A percentile compares a stretch with the other conserved stretches of the same genome.
Evolutionary conservation across 805 yeast species (phyloP).

Genomic region (Starmerella powellii): DNA sequence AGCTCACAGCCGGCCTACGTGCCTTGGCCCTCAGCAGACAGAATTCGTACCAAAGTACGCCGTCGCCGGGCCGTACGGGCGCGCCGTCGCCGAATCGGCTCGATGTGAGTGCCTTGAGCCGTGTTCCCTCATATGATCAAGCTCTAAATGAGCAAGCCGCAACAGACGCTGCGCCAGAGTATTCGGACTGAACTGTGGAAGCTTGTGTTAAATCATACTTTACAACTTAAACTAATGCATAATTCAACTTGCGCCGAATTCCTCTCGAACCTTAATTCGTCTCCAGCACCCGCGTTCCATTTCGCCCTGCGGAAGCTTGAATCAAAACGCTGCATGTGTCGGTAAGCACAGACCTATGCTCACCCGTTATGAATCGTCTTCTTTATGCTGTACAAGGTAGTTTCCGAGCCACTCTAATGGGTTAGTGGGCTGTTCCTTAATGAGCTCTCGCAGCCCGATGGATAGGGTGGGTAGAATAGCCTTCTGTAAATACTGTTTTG

Average conservation of each 20-base stretch:
- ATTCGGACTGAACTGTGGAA: slow-evolving; percentile 32
- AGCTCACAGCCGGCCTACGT: slow-evolving; percentile 31
- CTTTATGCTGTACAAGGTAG: slow-evolving; percentile 4
- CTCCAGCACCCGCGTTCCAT: no score
- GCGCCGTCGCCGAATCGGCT: slow-evolving; percentile 4
- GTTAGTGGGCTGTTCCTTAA: slow-evolving; percentile 5
- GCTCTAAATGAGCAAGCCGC: slow-evolving; percentile 46
- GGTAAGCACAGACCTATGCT: no score
- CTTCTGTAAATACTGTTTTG: slow-evolving; percentile 9
- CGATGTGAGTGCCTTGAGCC: slow-evolving; percentile 38
- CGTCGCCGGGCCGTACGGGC: slow-evolving; percentile 38
- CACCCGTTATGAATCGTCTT: no score
- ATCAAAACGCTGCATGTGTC: no score
- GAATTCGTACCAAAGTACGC: slow-evolving; percentile 25
- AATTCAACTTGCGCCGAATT: no score
- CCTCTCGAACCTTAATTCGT: no score
- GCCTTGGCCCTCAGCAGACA: slow-evolving; percentile 30
- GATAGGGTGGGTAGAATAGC: slow-evolving; percentile 6
- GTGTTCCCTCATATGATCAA: slow-evolving; percentile 75
- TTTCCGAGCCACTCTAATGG: slow-evolving; percentile 8
- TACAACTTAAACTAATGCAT: no score
- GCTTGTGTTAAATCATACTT: no score
- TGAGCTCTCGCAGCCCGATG: slow-evolving; percentile 8
- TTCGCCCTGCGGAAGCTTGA: no score
- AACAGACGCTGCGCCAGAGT: slow-evolving; percentile 58